phyloP scores from a whole-genome alignment of 495 filamentous ascomycete genomes.

The Penicillium pulvis region DNA sequence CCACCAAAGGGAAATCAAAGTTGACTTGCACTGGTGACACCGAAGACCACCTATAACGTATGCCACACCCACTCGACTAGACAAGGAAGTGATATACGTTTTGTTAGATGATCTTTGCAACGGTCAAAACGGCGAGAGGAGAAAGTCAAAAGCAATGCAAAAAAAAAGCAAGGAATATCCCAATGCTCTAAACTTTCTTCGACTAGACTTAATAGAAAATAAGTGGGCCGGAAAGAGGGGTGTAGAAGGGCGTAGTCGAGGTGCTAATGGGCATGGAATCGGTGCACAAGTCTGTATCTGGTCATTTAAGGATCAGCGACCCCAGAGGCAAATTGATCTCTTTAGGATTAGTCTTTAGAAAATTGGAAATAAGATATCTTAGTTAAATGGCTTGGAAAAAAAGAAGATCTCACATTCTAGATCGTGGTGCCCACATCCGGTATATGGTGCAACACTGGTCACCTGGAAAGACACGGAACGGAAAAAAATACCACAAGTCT shows the following conservation, averaged over 20 bases:
- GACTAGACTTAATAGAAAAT: neutral
- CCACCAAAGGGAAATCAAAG: slow-evolving; percentile 23
- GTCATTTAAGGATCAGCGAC: slow-evolving; percentile 3
- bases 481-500: neutral
- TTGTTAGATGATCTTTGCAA: slow-evolving; percentile 19
- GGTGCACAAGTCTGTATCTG: neutral
- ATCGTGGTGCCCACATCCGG: slow-evolving; percentile 3
- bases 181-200: slow-evolving; percentile 5
- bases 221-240: slow-evolving; percentile 5
- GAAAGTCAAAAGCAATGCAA: neutral
- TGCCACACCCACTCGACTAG: neutral
- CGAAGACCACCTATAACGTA: neutral
- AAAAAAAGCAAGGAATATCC: neutral
- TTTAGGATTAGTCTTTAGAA: neutral
- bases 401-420: slow-evolving; percentile 4
- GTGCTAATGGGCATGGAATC: neutral
- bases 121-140: slow-evolving; percentile 18
- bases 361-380: neutral
- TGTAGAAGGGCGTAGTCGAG: neutral
- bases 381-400: neutral
- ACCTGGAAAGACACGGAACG: slow-evolving; percentile 2
- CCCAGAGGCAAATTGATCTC: neutral
- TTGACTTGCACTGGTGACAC: slow-evolving; percentile 8
- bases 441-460: neutral
- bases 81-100: slow-evolving; percentile 9